Evolutionary conservation across 257 asterid species (phyloP).

Genomic region (Gentiana straminea): DNA sequence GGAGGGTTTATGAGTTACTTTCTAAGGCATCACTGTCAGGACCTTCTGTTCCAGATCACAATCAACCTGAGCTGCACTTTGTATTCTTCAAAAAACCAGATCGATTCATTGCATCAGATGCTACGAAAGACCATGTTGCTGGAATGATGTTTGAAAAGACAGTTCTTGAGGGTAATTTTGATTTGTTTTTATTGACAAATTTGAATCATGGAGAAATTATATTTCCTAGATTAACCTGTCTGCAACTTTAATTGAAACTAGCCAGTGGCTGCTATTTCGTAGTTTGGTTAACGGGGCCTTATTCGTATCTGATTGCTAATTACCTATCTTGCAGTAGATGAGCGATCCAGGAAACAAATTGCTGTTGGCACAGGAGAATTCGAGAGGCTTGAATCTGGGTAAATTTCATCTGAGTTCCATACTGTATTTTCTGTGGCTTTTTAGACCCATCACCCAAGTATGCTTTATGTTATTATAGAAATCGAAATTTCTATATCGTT

Average conservation of each 20-base stretch:
- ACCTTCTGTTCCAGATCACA: slow-evolving; percentile 17
- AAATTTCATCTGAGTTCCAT: slow-evolving; percentile 1
- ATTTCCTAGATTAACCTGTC: too few relatives aligned
- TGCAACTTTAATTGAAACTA: too few relatives aligned
- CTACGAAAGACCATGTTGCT: slow-evolving; percentile 41
- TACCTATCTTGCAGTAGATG: slow-evolving; percentile 30
- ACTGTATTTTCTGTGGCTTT: neutral
- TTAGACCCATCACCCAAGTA: neutral
- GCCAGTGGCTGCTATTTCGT: too few relatives aligned
- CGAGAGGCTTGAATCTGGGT: slow-evolving; percentile 69
- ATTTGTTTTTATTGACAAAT: too few relatives aligned
- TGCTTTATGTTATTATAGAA: too few relatives aligned
- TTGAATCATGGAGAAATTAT: too few relatives aligned
- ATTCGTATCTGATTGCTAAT: too few relatives aligned
- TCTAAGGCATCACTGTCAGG: slow-evolving; percentile 54
- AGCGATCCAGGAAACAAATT: slow-evolving; percentile 36
- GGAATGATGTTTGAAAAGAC: slow-evolving; percentile 77
- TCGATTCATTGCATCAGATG: slow-evolving; percentile 48
- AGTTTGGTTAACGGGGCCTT: too few relatives aligned
- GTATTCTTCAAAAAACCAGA: slow-evolving; percentile 79
- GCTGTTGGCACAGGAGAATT: slow-evolving; percentile 79
- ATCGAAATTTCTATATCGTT: too few relatives aligned
- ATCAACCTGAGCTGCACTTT: slow-evolving; percentile 75
- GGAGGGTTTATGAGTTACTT: slow-evolving; percentile 79
- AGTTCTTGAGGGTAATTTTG: slow-evolving; percentile 40